Conservation (phyloP, 108 stramenopile species). For the Fragilariopsis cylindrus region DNA sequence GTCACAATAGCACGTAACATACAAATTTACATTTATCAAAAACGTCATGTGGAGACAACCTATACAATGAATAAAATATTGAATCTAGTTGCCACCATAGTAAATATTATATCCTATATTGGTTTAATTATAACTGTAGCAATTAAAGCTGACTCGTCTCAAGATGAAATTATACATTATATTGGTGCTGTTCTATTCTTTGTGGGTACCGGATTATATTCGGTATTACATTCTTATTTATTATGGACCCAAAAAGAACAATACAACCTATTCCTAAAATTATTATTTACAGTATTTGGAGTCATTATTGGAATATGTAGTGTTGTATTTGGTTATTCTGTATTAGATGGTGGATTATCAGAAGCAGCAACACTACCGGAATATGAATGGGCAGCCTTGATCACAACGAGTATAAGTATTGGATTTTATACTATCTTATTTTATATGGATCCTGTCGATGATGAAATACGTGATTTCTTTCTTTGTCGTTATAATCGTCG, state of each 20-base stretch:
- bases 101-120: not conserved
- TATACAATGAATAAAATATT: not conserved
- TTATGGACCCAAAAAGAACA: not conserved
- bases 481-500: not conserved
- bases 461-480: constrained; percentile 14
- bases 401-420: not conserved
- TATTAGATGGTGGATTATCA: not conserved
- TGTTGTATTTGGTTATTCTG: not conserved
- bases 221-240: not conserved
- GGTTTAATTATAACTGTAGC: not conserved
- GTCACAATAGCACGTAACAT: constrained; percentile 14
- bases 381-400: constrained; percentile 5
- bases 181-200: not conserved
- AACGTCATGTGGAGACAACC: not conserved
- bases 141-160: not conserved
- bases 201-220: not conserved
- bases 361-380: not conserved
- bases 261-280: not conserved
- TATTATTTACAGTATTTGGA: not conserved
- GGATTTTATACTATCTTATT: not conserved
- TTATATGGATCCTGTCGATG: constrained; percentile 8
- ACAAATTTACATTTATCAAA: constrained; percentile 15
- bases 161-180: not conserved
- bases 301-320: not conserved
- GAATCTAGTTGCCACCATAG: not conserved